Evolutionary conservation across 1,284 basidiomycete species (phyloP), one percentile per base, ranked within the genome.

Genomic region (Cutaneotrichosporon cavernicola): DNA sequence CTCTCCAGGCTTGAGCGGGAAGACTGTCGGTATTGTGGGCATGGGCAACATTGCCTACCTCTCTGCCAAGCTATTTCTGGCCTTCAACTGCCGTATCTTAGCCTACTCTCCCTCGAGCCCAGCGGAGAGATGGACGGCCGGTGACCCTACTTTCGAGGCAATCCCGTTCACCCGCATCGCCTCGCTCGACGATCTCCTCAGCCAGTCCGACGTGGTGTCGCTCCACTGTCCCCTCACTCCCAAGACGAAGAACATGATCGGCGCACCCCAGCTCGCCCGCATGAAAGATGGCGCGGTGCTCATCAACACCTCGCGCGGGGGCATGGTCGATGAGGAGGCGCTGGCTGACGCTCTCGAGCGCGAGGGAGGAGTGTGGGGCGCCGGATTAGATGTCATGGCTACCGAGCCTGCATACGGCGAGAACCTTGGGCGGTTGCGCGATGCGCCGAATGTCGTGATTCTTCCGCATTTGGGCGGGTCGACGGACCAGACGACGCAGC

Each of bases 331-430:
- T 59, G 82, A 83, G 65, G 68, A 65, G 0, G 84, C 83, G 1
- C 72, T 85, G 26, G 81, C 77, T 13, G 62, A 69, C 8, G 82
- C 82, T 0, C 66, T 85, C 7, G 67, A 71, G 31, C 14, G 8
- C 4, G 51, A 53, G 51, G 51, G 5, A 79, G 79, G 2, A 56
- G 62, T 32, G 72, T 86, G n/a, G 81, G 76, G 1, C 83, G 84
- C 84, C 0, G 84, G 82, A 0, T 66, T 85, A 7, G 85, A 85
- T 65, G 84, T 85, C 4, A 80, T 82, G 56, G 81, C 81, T 59
- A 74, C 64, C 34, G 79, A 81, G 60, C 79, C 79, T 6, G 73
- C 76, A 13, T 64, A 53, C 40, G 72, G 69, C 1, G 74, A 74
- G 36, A 75, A 66, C 26, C 63, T 78, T 30, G 75, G 72, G 0